These are phyloP conservation scores for Populus hybrid DNA, from an alignment of 441 rosid species.

Conservation along the genomic window DNA sequence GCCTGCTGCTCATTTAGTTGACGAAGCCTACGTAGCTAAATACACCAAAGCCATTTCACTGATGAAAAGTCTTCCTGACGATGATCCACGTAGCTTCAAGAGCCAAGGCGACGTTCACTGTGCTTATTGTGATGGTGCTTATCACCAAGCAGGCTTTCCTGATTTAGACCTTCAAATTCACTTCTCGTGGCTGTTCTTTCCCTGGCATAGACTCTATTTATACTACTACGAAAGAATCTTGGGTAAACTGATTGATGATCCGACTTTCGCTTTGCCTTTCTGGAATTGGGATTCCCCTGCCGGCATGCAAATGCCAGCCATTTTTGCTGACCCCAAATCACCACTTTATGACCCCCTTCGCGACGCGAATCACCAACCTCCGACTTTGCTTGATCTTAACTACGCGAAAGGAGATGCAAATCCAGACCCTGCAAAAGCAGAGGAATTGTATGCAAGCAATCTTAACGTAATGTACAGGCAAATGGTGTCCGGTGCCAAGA, in stretches of 20 bases:
- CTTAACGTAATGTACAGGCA: slow-evolving; percentile 51
- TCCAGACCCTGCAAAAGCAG: slow-evolving; percentile 4
- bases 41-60: slow-evolving; percentile 48
- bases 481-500: slow-evolving; percentile 51
- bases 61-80: slow-evolving; percentile 59
- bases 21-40: slow-evolving; percentile 40
- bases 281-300: slow-evolving; percentile 67
- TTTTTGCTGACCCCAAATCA: slow-evolving; percentile 34
- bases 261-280: slow-evolving; percentile 49
- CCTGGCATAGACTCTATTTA: slow-evolving; percentile 55
- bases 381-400: slow-evolving; percentile 43
- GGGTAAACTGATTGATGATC: slow-evolving; percentile 51
- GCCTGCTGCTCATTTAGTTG: slow-evolving; percentile 48
- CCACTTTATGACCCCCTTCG: slow-evolving; percentile 39
- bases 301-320: slow-evolving; percentile 53
- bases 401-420: slow-evolving; percentile 17
- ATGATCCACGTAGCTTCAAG: slow-evolving; percentile 57
- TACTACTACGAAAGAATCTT: slow-evolving; percentile 52
- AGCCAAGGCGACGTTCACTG: slow-evolving; percentile 61
- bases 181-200: slow-evolving; percentile 56
- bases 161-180: slow-evolving; percentile 53
- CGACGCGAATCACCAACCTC: slow-evolving; percentile 34
- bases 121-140: slow-evolving; percentile 65
- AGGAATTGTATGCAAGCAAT: slow-evolving; percentile 29
- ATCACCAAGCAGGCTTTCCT: slow-evolving; percentile 55